Base-by-base conservation (phyloP, 148 eudicot genomes). In the Agrostemma githago region DNA sequence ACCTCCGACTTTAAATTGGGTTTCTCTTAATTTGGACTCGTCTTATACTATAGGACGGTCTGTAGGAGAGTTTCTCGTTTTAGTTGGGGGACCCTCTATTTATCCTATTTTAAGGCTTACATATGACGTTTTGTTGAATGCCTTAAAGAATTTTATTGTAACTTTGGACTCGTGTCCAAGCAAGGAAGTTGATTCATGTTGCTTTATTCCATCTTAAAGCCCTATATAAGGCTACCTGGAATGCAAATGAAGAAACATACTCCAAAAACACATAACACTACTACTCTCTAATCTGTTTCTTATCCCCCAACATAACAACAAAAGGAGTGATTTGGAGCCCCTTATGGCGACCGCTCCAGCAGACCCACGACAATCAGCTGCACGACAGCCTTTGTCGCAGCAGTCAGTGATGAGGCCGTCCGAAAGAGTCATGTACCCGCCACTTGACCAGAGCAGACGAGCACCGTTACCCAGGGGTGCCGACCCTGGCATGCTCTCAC, bases 131-230 rank as follows among this genome's bases (percentile, higher is more conserved):
- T 54, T 26, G 34, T 48, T 44, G 51, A 38, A 20, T 53, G 37
- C 15, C 34, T 20, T 19, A 69, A 26, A 66, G 0, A 17, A 15
- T 41, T 64, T 75, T 59, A 61, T 39, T 58, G 9, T 48, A 21
- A 73, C 51, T 14, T 77, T 44, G 68, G 68, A 78, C 72, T 72
- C 46, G 43, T 20, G n/a, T 58, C 15, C 74, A 80, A 80, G 83
- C 79, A 80, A 80, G 83, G 83, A 80, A 80, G 83, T 80, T 72
- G 80, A 80, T 80, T 80, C 83, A 80, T 19, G n/a, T 72, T n/a
- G 8, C 83, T 76, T 80, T 80, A 80, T 76, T 76, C 80, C 74
- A 41, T 62, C 15, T 68, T 5, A 43, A 54, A 62, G 40, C 56
- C 12, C 76, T 80, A 80, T 80, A 76, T 17, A 80, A 72, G 2